Percentiles rank a stretch among this genome's conserved stretches.
phyloP scores from a whole-genome alignment of 345 rosid genomes.

The Conringia planisiliqua region DNA sequence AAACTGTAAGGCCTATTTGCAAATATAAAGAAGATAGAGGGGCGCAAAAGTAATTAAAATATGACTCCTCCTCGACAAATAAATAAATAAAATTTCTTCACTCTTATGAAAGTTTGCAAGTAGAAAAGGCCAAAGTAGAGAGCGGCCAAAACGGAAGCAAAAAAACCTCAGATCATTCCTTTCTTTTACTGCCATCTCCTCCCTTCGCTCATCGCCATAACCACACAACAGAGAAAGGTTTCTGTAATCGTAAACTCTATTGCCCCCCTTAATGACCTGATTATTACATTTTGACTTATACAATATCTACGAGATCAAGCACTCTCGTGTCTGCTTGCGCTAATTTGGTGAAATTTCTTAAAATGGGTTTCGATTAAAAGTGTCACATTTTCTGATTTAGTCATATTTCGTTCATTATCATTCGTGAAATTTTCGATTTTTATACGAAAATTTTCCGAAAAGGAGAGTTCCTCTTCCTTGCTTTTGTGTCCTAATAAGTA shows the following conservation, averaged over 20 bases:
- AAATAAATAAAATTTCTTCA: not conserved
- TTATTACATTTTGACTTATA: not conserved
- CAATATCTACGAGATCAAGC: constrained; percentile 18
- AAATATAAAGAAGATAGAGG: not conserved
- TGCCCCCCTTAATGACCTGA: not conserved
- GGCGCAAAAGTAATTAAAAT: not conserved
- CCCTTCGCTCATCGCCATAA: constrained; percentile 27
- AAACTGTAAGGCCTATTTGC: not conserved
- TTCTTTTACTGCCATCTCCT: constrained; percentile 16
- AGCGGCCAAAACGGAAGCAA: constrained; percentile 36
- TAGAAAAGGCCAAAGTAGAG: constrained; percentile 33
- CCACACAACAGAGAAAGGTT: constrained; percentile 19
- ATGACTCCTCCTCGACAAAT: not conserved
- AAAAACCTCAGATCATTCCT: constrained; percentile 21
- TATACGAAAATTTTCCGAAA: not conserved
- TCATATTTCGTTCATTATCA: not conserved
- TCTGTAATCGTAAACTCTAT: not conserved
- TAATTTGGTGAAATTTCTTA: not conserved
- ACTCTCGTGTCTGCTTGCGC: not conserved
- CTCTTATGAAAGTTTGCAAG: not conserved
- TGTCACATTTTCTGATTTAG: constrained; percentile 19
- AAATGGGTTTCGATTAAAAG: constrained; percentile 19
- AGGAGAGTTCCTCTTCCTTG: not conserved
- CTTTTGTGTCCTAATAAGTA: not conserved
- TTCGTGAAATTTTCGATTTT: not conserved